phyloP scores from a whole-genome alignment of 306 rosid genomes.

The Elaeagnus macrophylla region DNA sequence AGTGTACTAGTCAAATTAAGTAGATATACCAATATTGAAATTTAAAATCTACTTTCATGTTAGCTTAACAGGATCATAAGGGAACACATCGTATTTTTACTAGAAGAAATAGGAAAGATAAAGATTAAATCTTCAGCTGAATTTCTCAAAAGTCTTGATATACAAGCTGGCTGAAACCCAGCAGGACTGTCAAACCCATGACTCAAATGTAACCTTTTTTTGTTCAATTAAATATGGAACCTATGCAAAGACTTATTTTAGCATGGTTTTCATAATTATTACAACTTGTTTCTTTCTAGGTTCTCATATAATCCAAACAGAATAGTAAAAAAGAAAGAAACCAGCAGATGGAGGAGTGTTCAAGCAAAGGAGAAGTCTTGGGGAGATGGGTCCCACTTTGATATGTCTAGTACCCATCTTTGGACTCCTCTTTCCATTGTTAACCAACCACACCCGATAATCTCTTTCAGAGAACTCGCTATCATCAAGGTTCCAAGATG shows the following conservation, averaged over 20 bases:
- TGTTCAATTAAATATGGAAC: not conserved
- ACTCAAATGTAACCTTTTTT: not conserved
- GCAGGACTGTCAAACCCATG: not conserved
- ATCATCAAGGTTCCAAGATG: too few relatives aligned
- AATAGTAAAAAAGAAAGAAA: conserved; percentile 7
- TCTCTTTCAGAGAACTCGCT: too few relatives aligned
- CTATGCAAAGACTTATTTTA: not conserved
- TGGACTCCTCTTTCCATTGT: conserved; percentile 53
- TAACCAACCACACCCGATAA: not conserved
- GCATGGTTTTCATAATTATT: not conserved
- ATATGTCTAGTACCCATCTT: conserved; percentile 69
- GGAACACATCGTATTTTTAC: not conserved
- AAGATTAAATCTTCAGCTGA: not conserved
- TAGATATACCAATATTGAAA: too few relatives aligned
- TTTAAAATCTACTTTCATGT: too few relatives aligned
- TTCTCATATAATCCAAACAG: conserved; percentile 1
- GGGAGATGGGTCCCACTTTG: conserved; percentile 70
- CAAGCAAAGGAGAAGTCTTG: conserved; percentile 36
- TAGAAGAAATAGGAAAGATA: not conserved
- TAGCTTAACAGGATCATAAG: not conserved
- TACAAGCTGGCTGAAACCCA: not conserved
- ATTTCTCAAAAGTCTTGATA: not conserved
- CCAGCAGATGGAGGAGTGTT: conserved; percentile 54
- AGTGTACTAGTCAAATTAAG: not conserved
- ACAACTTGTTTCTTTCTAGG: not conserved